Evolutionary conservation across 2,329 filamentous ascomycete species (phyloP), one percentile per base, ranked within the genome.

Genomic region (Claviceps sp.): DNA sequence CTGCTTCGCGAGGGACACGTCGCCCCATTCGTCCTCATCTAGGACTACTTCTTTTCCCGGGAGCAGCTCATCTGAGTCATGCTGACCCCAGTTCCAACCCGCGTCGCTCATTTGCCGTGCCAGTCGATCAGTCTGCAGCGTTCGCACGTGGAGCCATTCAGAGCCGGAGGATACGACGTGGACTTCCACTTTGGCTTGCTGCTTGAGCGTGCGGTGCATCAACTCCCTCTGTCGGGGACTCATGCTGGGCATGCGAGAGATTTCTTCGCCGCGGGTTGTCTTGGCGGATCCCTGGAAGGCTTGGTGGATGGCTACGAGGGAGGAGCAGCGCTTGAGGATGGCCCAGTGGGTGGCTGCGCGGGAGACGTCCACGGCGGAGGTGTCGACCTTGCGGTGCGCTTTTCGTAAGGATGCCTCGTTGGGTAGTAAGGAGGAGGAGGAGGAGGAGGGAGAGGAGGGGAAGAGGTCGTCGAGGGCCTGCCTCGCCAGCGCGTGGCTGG

Each of bases 21-120:
- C 65, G 8, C 65, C 64, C 61, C 64, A 68, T 48, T 70, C 68
- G 6, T 63, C 61, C 34, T 57, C 54, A 7, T 64, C 61, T 11
- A 34, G 30, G 5, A 69, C 64, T 1, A 54, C 48, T 2, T 68
- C 26, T 26, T 26, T 8, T 4, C 11, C 30, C 30, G 30, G 10
- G 10, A 34, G 4, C 3, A 34, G 4, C 3, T 34, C 10, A 34
- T 34, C 3, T 34, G 30, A 52, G 4, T 60, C 56, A 54, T 68
- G 58, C 6, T 67, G 65, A 5, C 67, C 69, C 69, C 69, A 72
- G 6, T 60, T 61, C 69, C 69, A 71, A 4, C 69, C 69, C n/a
- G 61, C 61, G 46, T 70, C 68, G 3, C 63, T 62, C 69, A 72
- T 66, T 46, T 72, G 67, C 3, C 68, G 59, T 7, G 65, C 65